Percentiles rank a stretch among this genome's conserved stretches.
phyloP scores from a whole-genome alignment of 768 basidiomycete species.

The Suillus luteus region DNA sequence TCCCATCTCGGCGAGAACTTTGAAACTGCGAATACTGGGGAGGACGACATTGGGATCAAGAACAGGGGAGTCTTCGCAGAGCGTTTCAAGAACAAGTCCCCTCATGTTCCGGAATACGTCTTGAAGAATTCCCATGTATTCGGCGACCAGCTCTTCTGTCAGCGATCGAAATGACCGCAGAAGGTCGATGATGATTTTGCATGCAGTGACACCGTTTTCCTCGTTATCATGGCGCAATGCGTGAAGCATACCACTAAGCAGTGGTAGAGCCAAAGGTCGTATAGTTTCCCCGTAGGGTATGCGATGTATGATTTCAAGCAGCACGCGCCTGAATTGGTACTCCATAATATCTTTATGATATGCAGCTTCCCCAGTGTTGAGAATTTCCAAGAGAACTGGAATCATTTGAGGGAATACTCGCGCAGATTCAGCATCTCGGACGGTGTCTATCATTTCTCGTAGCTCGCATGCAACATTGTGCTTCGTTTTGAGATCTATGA shows the following conservation, averaged over 20 bases:
- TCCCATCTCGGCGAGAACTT: conserved; percentile 91
- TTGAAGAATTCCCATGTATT: conserved; percentile 81
- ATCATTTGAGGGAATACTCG: conserved; percentile 73
- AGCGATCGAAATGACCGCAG: conserved; percentile 74
- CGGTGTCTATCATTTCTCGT: conserved; percentile 78
- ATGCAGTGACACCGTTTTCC: conserved; percentile 87
- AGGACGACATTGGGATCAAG: conserved; percentile 60
- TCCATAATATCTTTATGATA: conserved; percentile 68
- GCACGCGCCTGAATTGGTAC: conserved; percentile 81
- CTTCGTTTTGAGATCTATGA: conserved; percentile 69
- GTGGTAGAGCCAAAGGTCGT: conserved; percentile 60
- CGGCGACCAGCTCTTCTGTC: conserved; percentile 71
- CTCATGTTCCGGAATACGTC: conserved; percentile 77
- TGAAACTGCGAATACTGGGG: conserved; percentile 85
- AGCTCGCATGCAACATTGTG: conserved; percentile 74
- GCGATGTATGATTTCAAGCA: conserved; percentile 89
- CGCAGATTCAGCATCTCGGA: conserved; percentile 71
- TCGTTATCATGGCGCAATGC: conserved; percentile 91
- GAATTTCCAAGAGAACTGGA: conserved; percentile 69
- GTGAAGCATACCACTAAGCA: conserved; percentile 82
- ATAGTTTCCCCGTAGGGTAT: conserved; percentile 82
- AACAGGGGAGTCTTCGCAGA: conserved; percentile 62
- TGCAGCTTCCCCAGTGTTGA: conserved; percentile 67
- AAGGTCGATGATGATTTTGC: conserved; percentile 91
- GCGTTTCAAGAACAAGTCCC: conserved; percentile 68